phyloP scores from a whole-genome alignment of 371 early-diverging fungal species.

The Blakeslea trispora region DNA sequence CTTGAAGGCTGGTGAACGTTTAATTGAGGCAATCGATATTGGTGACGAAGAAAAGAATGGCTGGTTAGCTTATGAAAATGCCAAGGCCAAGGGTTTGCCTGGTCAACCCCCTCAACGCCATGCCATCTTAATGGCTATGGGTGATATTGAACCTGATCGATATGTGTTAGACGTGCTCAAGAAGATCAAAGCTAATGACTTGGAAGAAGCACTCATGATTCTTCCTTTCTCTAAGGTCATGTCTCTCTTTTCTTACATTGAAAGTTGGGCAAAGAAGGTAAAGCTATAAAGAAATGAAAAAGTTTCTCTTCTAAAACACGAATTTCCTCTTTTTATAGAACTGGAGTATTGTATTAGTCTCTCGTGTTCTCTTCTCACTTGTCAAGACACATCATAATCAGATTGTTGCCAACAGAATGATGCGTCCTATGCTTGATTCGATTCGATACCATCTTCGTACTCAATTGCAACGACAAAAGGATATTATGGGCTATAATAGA shows the following conservation, averaged over 20 bases:
- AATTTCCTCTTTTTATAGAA: too few species aligned
- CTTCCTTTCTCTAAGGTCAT: slow-evolving; percentile 81
- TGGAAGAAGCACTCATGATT: slow-evolving; percentile 88
- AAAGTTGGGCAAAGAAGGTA: slow-evolving; percentile 79
- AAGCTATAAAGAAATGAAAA: slow-evolving; percentile 1
- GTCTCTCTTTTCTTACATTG: slow-evolving; percentile 74
- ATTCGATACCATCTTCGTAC: slow-evolving; percentile 67
- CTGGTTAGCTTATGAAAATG: slow-evolving; percentile 65
- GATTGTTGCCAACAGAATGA: slow-evolving; percentile 73
- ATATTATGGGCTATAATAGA: slow-evolving; percentile 78
- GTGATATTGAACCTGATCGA: slow-evolving; percentile 73
- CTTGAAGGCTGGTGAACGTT: slow-evolving; percentile 89
- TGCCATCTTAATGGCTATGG: slow-evolving; percentile 71
- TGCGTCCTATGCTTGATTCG: slow-evolving; percentile 77
- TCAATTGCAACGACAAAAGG: slow-evolving; percentile 70
- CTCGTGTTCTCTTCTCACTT: slow-evolving; percentile 80
- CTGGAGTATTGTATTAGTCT: slow-evolving; percentile 76
- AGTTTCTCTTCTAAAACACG: too few species aligned
- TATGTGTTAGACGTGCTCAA: slow-evolving; percentile 80
- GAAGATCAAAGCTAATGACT: slow-evolving; percentile 77
- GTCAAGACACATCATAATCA: slow-evolving; percentile 84
- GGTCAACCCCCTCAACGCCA: slow-evolving; percentile 64
- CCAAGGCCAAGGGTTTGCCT: slow-evolving; percentile 53
- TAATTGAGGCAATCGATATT: slow-evolving; percentile 89
- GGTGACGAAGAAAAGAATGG: slow-evolving; percentile 79